Conservation (phyloP, 1,284 basidiomycete genomes). For the Marasmius fiardii region DNA sequence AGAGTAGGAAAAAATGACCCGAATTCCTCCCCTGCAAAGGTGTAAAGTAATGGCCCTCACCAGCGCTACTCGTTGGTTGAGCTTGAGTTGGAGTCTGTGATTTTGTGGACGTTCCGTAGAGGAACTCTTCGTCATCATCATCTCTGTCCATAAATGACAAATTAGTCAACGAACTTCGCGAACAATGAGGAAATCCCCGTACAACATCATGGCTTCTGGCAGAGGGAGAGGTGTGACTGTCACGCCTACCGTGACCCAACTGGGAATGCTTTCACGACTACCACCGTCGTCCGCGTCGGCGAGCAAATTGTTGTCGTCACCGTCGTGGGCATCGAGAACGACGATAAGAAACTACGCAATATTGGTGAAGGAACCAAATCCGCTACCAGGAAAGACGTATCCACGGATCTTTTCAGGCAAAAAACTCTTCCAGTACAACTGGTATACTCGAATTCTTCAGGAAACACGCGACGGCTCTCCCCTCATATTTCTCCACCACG, state of each 20-base stretch:
- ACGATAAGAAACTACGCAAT: constrained; percentile 42
- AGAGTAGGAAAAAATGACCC: constrained; percentile 31
- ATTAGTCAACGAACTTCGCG: not conserved
- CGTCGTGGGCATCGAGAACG: not conserved
- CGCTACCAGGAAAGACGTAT: constrained; percentile 46
- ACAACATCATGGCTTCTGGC: not conserved
- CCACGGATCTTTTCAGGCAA: constrained; percentile 67
- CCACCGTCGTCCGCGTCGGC: not conserved
- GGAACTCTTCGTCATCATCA: constrained; percentile 75
- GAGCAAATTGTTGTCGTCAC: not conserved
- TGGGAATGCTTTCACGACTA: constrained; percentile 4
- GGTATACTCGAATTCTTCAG: constrained; percentile 65
- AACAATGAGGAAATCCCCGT: not conserved
- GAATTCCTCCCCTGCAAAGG: constrained; percentile 28
- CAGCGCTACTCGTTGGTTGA: constrained; percentile 31
- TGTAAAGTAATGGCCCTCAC: constrained; percentile 35
- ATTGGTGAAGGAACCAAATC: constrained; percentile 51
- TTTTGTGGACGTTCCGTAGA: constrained; percentile 46
- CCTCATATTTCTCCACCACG: constrained; percentile 68
- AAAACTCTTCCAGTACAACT: constrained; percentile 73
- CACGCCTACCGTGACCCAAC: not conserved
- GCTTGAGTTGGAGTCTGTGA: constrained; percentile 35
- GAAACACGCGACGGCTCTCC: constrained; percentile 46
- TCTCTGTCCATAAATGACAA: constrained; percentile 13
- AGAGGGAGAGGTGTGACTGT: not conserved